phyloP scores from a whole-genome alignment of 2,329 filamentous ascomycete species.

The Stagonosporopsis tanaceti region DNA sequence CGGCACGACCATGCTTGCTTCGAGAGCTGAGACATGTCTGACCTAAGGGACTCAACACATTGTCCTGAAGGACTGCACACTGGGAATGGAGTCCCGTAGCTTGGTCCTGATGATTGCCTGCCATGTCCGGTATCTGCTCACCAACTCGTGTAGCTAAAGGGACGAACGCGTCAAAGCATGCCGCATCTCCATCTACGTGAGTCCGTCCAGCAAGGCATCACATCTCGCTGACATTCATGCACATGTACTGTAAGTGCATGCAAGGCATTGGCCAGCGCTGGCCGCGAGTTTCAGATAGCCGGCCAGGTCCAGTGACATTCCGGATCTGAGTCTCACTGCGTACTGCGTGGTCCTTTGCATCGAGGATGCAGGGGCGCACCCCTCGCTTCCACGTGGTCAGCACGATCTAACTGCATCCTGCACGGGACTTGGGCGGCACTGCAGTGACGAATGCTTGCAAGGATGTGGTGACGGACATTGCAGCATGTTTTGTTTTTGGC shows the following conservation, averaged over 20 bases:
- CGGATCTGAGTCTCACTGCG: conserved; percentile 13
- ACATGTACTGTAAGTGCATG: neutral
- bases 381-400: conserved; percentile 21
- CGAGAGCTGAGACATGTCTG: neutral
- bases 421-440: neutral
- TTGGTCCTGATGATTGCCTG: neutral
- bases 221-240: neutral
- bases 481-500: neutral
- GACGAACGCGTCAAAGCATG: neutral
- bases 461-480: neutral
- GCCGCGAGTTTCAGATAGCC: conserved; percentile 9
- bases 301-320: conserved; percentile 7
- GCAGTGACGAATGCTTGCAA: neutral
- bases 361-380: conserved; percentile 13
- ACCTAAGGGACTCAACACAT: no score
- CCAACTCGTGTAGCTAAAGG: no score
- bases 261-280: conserved; percentile 3
- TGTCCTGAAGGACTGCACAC: no score
- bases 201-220: neutral
- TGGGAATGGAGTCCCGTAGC: no score
- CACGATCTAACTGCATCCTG: conserved; percentile 13
- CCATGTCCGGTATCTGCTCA: neutral
- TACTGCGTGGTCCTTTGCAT: conserved; percentile 17
- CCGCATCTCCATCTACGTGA: neutral
- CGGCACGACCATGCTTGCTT: neutral